Evolutionary conservation across 2,329 filamentous ascomycete species (phyloP).

Genomic region (Colletotrichum australisinense): DNA sequence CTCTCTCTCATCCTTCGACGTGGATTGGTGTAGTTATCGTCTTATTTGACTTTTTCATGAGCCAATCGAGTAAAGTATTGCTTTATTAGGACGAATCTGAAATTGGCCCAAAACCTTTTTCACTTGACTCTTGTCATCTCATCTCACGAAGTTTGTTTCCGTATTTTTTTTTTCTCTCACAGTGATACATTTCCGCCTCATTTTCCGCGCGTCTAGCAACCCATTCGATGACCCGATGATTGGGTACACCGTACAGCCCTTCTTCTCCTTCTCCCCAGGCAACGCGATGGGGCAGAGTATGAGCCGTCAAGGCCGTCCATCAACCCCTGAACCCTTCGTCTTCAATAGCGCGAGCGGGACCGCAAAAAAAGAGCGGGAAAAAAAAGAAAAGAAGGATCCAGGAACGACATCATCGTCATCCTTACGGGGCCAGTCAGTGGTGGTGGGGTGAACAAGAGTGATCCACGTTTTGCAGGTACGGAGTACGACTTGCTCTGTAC

Average conservation of each 20-base stretch:
- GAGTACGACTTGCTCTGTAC: too few relatives aligned
- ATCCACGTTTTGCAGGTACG: too few relatives aligned
- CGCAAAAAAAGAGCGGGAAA: background rate
- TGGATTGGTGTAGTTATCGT: background rate
- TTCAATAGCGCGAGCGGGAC: background rate
- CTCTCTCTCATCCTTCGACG: background rate
- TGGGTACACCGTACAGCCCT: background rate
- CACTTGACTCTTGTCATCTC: background rate
- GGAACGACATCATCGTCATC: slow-evolving; percentile 33
- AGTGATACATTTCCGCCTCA: background rate
- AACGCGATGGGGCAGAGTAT: background rate
- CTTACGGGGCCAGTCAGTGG: slow-evolving; percentile 6
- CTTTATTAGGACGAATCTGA: background rate
- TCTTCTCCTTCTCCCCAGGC: background rate
- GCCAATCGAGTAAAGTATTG: background rate
- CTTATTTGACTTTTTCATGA: background rate
- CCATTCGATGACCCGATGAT: background rate
- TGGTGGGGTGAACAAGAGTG: background rate
- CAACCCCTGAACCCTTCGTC: background rate
- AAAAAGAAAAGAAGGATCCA: background rate
- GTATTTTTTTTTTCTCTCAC: background rate
- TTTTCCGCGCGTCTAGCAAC: background rate
- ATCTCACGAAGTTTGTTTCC: background rate
- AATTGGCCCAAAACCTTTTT: background rate
- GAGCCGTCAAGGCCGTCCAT: background rate